A percentile compares a stretch with the other conserved stretches of the same genome.
These are phyloP conservation scores for Geotrichum macrosporum DNA, from an alignment of 1,139 yeast species.

Conservation along the genomic window DNA sequence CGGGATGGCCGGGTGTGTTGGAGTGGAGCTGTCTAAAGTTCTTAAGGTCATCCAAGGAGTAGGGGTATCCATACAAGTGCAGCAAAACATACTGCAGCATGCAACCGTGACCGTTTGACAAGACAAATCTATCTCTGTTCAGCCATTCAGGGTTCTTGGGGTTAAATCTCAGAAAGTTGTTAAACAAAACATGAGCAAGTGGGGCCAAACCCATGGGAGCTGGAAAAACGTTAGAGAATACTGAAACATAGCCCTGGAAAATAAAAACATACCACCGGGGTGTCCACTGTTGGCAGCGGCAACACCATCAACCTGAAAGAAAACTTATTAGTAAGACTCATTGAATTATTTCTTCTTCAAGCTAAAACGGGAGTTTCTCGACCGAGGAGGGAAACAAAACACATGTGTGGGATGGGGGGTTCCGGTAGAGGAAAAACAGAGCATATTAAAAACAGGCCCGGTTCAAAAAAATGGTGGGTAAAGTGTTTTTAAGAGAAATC, in stretches of 20 bases:
- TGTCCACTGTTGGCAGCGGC: conserved; percentile 94
- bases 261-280: conserved; percentile 70
- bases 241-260: not conserved
- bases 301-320: conserved; percentile 64
- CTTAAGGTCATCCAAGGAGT: conserved; percentile 81
- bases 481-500: no score
- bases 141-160: conserved; percentile 90
- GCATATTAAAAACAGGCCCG: not conserved
- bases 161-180: conserved; percentile 72
- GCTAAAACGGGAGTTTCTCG: not conserved
- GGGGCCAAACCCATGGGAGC: conserved; percentile 97
- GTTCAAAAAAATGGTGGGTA: not conserved
- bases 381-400: not conserved
- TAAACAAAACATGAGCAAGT: conserved; percentile 70
- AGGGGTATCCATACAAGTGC: conserved; percentile 80
- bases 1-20: conserved; percentile 98
- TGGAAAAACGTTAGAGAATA: conserved; percentile 16
- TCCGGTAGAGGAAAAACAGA: not conserved
- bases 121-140: conserved; percentile 91
- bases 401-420: not conserved
- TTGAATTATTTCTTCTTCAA: no score
- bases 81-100: conserved; percentile 83
- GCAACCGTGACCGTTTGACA: conserved; percentile 97
- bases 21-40: conserved; percentile 87
- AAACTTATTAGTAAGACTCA: not conserved